Base-by-base conservation (phyloP, 78 protist genomes). In the Dictyostelium citrinum region DNA sequence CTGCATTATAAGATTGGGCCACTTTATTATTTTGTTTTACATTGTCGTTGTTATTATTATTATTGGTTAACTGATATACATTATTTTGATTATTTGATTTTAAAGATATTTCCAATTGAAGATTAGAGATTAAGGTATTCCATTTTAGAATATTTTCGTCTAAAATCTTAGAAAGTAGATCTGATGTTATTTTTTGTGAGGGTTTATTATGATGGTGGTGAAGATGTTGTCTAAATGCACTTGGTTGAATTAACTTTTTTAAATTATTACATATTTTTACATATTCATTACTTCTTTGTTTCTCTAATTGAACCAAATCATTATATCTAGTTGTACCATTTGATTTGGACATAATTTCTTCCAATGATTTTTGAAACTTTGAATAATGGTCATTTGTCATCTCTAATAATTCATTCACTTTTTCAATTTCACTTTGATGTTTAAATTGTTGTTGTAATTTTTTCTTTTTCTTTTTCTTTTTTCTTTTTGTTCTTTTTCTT, bases 131-230 rank as follows among this genome's bases (percentile, higher is more conserved):
- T 27, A 86, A 71, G n/a, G 81, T 77, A 22, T 51, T 41, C 92
- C 92, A 86, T 67, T 86, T 86, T 31, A 60, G 43, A 16, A 77
- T 77, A 61, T 86, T 86, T 58, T 86, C 92, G 29, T 86, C 84
- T 3, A 86, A 58, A 29, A 75, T 60, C 33, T 29, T 64, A 10
- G 72, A n/a, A 10, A 64, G 35, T 12, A 64, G 33, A 22, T 77
- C 31, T 77, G 82, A 71, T 60, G 39, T 16, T 61, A 41, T 22
- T 86, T 83, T 45, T 45, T 33, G 22, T 46, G 43, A 1, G 61
- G 20, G 14, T 24, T 83, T 9, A 43, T 60, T 33, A 46, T 86
- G 76, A 1, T 22, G 81, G 22, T 72, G 90, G 2, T 43, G 81
- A 33, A 72, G 82, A 33, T 72, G 79, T 29, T 72, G 79, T 37